Percentiles rank a stretch among this genome's conserved stretches.
phyloP scores from a whole-genome alignment of 2,329 filamentous ascomycete genomes.

The Exserohilum turcica region DNA sequence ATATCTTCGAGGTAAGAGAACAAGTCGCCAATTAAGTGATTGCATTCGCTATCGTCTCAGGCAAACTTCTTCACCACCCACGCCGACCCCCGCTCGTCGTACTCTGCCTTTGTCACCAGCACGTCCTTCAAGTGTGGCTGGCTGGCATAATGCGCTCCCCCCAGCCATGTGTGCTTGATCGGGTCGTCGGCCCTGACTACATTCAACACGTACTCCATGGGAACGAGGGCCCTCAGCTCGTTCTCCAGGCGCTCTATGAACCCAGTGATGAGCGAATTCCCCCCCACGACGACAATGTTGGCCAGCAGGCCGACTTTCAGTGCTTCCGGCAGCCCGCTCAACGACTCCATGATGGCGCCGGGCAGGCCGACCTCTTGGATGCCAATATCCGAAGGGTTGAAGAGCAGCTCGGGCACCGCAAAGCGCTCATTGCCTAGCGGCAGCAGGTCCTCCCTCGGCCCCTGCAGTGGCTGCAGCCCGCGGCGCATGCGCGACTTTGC shows the following conservation, averaged over 20 bases:
- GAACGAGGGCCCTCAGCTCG: slow-evolving; percentile 67
- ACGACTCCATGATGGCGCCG: slow-evolving; percentile 78
- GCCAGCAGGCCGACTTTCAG: slow-evolving; percentile 82
- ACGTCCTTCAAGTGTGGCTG: slow-evolving; percentile 68
- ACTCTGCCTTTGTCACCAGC: slow-evolving; percentile 85
- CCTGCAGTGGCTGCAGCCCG: slow-evolving; percentile 54
- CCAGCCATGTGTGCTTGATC: slow-evolving; percentile 81
- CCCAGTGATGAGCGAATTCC: slow-evolving; percentile 78
- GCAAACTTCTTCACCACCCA: slow-evolving; percentile 78
- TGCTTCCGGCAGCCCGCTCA: slow-evolving; percentile 76
- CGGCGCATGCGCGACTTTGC: slow-evolving; percentile 60
- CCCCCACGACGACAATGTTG: slow-evolving; percentile 88
- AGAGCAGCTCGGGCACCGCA: slow-evolving; percentile 84
- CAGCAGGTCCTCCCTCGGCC: slow-evolving; percentile 74
- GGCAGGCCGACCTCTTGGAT: slow-evolving; percentile 82
- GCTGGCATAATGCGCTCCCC: slow-evolving; percentile 76
- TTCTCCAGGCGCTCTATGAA: slow-evolving; percentile 78
- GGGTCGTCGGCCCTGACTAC: slow-evolving; percentile 70
- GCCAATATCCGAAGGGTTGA: slow-evolving; percentile 83
- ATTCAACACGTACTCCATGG: slow-evolving; percentile 38
- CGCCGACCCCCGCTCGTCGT: slow-evolving; percentile 77
- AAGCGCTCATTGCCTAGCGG: slow-evolving; percentile 93
- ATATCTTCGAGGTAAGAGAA: no score
- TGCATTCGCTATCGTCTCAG: no score
- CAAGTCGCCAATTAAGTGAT: no score